Conservation (phyloP, 2,329 filamentous ascomycete genomes). For the Penicillium aurantiogriseum region DNA sequence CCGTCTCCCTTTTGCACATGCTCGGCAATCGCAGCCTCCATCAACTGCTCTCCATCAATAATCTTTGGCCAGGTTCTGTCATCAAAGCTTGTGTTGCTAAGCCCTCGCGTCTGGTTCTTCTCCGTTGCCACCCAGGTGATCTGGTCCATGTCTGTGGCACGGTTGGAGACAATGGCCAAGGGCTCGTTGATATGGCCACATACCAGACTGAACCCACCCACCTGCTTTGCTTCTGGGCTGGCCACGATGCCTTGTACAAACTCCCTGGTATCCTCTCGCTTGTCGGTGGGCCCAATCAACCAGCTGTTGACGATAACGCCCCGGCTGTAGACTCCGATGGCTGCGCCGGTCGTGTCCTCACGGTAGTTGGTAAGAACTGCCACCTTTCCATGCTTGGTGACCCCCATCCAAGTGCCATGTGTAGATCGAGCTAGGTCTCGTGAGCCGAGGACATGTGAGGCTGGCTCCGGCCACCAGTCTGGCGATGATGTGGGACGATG, state of each 20-base stretch:
- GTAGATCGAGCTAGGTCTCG: slow-evolving; percentile 60
- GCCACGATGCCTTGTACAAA: slow-evolving; percentile 57
- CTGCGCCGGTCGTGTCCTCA: slow-evolving; percentile 51
- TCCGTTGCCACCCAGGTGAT: slow-evolving; percentile 52
- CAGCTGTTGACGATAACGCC: slow-evolving; percentile 62
- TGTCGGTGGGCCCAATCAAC: slow-evolving; percentile 47
- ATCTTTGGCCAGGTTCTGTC: slow-evolving; percentile 64
- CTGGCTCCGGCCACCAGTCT: slow-evolving; percentile 59
- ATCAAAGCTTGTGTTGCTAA: slow-evolving; percentile 62
- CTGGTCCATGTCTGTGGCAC: slow-evolving; percentile 52
- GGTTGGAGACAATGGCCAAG: slow-evolving; percentile 62
- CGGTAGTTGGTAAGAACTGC: slow-evolving; percentile 65
- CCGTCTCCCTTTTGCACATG: slow-evolving; percentile 43
- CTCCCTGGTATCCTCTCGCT: slow-evolving; percentile 45
- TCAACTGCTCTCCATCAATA: slow-evolving; percentile 54
- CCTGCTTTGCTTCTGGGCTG: slow-evolving; percentile 54
- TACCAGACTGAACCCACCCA: slow-evolving; percentile 63
- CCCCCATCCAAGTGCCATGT: slow-evolving; percentile 64
- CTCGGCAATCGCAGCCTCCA: slow-evolving; percentile 49
- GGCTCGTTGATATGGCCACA: slow-evolving; percentile 57
- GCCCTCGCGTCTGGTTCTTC: slow-evolving; percentile 54
- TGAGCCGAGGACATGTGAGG: slow-evolving; percentile 58
- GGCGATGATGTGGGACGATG: slow-evolving; percentile 59
- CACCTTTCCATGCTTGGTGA: slow-evolving; percentile 60
- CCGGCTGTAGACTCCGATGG: slow-evolving; percentile 51